Conservation (phyloP, 139 green algal species). For the Spirogloea muscicola region DNA sequence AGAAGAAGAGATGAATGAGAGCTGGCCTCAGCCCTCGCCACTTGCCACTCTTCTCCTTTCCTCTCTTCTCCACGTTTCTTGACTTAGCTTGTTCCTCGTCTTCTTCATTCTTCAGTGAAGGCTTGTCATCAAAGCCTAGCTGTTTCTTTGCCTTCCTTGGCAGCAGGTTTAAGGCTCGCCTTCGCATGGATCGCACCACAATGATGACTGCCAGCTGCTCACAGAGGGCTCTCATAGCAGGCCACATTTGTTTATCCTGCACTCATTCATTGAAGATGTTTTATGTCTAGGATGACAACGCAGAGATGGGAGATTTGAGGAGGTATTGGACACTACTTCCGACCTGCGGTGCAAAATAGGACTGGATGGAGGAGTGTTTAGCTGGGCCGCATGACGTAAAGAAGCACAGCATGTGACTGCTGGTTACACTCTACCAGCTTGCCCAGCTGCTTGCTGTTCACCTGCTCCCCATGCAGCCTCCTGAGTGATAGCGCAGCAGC, state of each 20-base stretch:
- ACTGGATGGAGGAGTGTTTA: neutral
- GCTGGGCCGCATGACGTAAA: neutral
- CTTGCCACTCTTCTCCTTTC: neutral
- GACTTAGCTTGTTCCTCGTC: neutral
- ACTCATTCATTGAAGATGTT: neutral
- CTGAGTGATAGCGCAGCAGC: conserved; percentile 9
- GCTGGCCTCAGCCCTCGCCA: neutral
- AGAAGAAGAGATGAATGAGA: conserved; percentile 8
- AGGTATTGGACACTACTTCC: neutral
- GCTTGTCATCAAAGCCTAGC: neutral
- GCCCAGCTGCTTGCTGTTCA: too few species aligned
- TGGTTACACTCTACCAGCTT: neutral
- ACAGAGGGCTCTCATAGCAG: conserved; percentile 12
- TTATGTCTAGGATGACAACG: neutral
- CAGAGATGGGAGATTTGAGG: neutral
- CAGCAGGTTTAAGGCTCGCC: neutral
- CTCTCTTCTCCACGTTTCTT: neutral
- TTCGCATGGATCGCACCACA: conserved; percentile 3
- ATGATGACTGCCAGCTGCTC: conserved; percentile 30
- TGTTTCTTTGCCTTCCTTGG: neutral
- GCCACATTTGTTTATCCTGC: conserved; percentile 10
- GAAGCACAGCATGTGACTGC: neutral
- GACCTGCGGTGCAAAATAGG: neutral
- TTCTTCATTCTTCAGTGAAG: conserved; percentile 5
- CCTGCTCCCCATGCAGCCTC: conserved; percentile 20